Evolutionary conservation across 805 yeast genomes (phyloP), one percentile per base, ranked within the genome.

Genomic region (Ogataea angusta): DNA sequence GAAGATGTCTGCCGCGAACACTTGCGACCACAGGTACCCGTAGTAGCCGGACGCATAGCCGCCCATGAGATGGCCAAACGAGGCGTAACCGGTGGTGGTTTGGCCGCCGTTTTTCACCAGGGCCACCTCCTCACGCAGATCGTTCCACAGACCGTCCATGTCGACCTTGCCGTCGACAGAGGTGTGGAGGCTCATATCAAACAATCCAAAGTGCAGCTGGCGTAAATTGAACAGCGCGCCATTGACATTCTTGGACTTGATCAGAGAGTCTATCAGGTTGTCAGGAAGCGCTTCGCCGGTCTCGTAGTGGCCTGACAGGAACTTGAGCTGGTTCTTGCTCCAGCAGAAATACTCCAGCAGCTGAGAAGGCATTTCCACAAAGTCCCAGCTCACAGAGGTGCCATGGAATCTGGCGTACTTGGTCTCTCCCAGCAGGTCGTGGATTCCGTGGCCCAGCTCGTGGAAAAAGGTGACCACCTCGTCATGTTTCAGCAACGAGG

Each of bases 361-460:
- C 66, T 87, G 95, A 1, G 95, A 86, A 19, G 95, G 96, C 43
- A 91, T 86, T 63, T 87, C 95, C 36, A 87, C 95, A 64, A 87
- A 87, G 64, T 87, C 95, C 74, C 93, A 73, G 27, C 84, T 78
- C 32, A 85, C 91, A 28, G 75, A 69, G 22, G 90, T 81, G 16
- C 95, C 95, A 56, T 78, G 83, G 64, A 85, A 86, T 47, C 82
- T 71, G 2, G 83, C 71, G 49, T 75, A 79, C 43, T 67, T 68
- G 19, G 90, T 82, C 46, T 73, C 68, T 9, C 90, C 85, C 40
- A 86, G 71, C 34, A 85, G 64, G 50, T 79, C 83, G 62, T 87
- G 96, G 42, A 87, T 82, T 42, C 95, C 95, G 56, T 87, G 95
- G 18, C 95, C 95, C 49, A 86, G 71, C 62, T 87, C 95, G 57